Conservation (phyloP, 768 basidiomycete species). For the Scleroderma citrinum region DNA sequence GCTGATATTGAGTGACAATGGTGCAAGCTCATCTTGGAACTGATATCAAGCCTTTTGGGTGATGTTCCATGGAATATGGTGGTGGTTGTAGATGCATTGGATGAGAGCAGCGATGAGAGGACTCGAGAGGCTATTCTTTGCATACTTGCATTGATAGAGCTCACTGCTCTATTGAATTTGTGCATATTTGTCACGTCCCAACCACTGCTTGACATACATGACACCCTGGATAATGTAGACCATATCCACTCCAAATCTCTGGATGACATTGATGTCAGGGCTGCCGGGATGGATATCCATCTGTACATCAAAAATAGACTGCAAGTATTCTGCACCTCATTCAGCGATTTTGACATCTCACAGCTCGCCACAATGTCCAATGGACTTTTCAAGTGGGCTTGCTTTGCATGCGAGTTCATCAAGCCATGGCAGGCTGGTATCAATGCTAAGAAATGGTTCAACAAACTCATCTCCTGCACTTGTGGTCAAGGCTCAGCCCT, state of each 20-base stretch:
- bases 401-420: too few relatives aligned
- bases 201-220: constrained; percentile 1
- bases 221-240: constrained; percentile 1
- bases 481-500: too few relatives aligned
- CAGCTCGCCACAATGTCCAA: too few relatives aligned
- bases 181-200: constrained; percentile 14
- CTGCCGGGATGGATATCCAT: too few relatives aligned
- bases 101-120: constrained; percentile 8
- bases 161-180: not conserved
- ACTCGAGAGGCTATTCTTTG: constrained; percentile 12
- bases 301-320: too few relatives aligned
- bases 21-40: constrained; percentile 10
- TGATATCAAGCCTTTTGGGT: not conserved
- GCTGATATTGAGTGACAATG: constrained; percentile 5
- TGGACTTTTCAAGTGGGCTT: too few relatives aligned
- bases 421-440: too few relatives aligned
- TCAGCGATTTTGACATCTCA: too few relatives aligned
- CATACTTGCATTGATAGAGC: not conserved
- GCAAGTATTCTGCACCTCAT: too few relatives aligned
- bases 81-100: constrained; percentile 23
- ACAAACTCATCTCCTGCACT: too few relatives aligned
- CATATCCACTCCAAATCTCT: not conserved
- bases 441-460: too few relatives aligned
- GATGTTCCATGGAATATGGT: constrained; percentile 13
- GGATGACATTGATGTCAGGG: too few relatives aligned